Conservation (phyloP, 176 grass and related monocot species). For the Carex myosuroides region DNA sequence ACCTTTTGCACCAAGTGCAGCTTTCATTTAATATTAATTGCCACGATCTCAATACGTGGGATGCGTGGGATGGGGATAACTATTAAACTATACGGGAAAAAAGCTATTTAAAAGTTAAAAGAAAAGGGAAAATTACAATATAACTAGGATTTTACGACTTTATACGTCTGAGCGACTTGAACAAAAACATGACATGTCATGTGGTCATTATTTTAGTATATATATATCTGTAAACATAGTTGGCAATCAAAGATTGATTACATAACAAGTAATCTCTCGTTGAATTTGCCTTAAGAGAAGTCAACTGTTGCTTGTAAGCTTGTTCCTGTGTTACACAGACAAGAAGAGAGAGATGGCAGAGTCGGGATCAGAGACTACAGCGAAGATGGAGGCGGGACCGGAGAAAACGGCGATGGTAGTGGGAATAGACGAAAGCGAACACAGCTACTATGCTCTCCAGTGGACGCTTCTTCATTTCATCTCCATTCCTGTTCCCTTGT, state of each 20-base stretch:
- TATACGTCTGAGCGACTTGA: not conserved
- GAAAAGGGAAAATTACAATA: not conserved
- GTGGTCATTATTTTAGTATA: not conserved
- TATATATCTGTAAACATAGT: not conserved
- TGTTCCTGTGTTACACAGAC: not conserved
- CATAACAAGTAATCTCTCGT: not conserved
- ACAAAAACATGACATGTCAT: not conserved
- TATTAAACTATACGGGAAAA: not conserved
- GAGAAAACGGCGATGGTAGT: slow-evolving; percentile 72
- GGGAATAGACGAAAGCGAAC: slow-evolving; percentile 85
- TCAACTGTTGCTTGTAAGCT: not conserved
- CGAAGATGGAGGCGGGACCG: slow-evolving; percentile 52
- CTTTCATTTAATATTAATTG: not conserved
- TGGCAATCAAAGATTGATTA: not conserved
- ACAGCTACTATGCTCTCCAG: slow-evolving; percentile 83
- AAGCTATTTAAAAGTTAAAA: not conserved
- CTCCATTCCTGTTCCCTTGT: slow-evolving; percentile 27
- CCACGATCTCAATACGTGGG: not conserved
- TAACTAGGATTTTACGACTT: not conserved
- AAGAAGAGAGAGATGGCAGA: slow-evolving; percentile 15
- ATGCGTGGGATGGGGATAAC: not conserved
- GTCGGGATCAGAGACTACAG: slow-evolving; percentile 31
- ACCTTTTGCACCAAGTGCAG: not conserved
- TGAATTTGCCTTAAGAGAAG: not conserved
- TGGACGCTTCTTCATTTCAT: slow-evolving; percentile 89